Evolutionary conservation across 2,329 filamentous ascomycete genomes (phyloP), one percentile per base, ranked within the genome.

Genomic region (Trichoderma afroharzianum): DNA sequence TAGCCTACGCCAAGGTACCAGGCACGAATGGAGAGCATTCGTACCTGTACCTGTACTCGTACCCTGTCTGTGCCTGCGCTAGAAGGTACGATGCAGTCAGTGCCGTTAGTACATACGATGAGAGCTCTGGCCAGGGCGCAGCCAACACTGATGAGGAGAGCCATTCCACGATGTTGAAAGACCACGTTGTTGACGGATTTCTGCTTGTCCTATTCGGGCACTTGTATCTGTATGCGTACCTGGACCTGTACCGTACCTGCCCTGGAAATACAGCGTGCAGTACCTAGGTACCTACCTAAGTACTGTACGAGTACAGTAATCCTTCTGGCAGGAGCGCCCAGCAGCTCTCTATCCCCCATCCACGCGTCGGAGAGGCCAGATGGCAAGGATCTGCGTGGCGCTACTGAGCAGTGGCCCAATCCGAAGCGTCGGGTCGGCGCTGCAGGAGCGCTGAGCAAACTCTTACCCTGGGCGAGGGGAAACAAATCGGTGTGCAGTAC

Each of bases 361-460:
- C 68, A 59, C 61, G 18, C 61, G 61, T 71, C 68, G 61, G 68
- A 58, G 58, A 66, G 28, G 53, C 61, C 59, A 64, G 50, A 59
- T 11, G 50, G 50, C 68, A 71, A 64, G 57, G 57, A 57, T 63
- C 70, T 39, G 57, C 67, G 57, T 62, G 36, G 57, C 67, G n/a
- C 57, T 61, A 53, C 55, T 21, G 21, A 70, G 61, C 50, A 68
- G 24, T 26, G 71, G 71, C 33, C 62, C 59, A 70, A 70, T 62
- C 71, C 71, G 66, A 53, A 66, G 66, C 66, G 55, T 64, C 61
- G 71, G 66, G 64, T 72, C 71, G 21, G 57, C 63, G 67, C 33
- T 53, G 57, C 67, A 62, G 67, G 63, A 55, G 61, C 68, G 18
- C n/a, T 36, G 53, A 47, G 53, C 50, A 59, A 36, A n/a, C 21